Conservation (phyloP, 2,329 filamentous ascomycete species). For the Neofusicoccum laricinum region DNA sequence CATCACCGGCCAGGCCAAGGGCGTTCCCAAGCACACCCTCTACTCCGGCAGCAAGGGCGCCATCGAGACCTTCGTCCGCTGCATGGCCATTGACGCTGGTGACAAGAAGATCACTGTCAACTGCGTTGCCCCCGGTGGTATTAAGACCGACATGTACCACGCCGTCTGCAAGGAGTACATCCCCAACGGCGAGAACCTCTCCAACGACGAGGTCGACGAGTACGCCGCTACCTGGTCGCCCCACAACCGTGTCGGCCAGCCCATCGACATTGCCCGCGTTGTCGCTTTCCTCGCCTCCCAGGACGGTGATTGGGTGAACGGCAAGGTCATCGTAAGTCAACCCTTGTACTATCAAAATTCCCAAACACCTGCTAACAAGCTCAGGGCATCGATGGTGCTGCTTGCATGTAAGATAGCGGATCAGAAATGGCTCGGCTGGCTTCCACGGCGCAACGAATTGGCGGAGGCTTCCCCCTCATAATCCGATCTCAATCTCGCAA, state of each 20-base stretch:
- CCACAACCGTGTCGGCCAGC: constrained; percentile 63
- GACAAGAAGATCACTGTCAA: constrained; percentile 59
- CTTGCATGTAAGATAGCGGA: constrained; percentile 36
- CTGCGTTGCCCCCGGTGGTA: constrained; percentile 57
- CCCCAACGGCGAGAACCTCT: constrained; percentile 54
- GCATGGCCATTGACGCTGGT: constrained; percentile 54
- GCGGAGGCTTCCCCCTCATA: not conserved
- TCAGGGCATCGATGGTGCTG: constrained; percentile 32
- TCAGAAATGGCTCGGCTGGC: not conserved
- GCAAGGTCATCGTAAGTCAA: constrained; percentile 45
- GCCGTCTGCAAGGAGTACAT: constrained; percentile 64
- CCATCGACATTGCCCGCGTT: constrained; percentile 65
- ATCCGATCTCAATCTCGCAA: too few relatives aligned
- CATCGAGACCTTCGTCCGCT: constrained; percentile 54
- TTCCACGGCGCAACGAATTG: not conserved
- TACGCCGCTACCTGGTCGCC: constrained; percentile 64
- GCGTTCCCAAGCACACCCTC: constrained; percentile 53
- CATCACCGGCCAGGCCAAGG: constrained; percentile 57
- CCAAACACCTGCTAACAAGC: not conserved
- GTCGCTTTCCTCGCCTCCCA: constrained; percentile 60
- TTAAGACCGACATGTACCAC: constrained; percentile 61
- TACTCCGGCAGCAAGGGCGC: constrained; percentile 55
- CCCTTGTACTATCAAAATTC: not conserved
- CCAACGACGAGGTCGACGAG: constrained; percentile 59
- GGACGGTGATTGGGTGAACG: constrained; percentile 56